These are phyloP conservation scores for Senna tora DNA, from an alignment of 306 rosid species.

Conservation along the genomic window DNA sequence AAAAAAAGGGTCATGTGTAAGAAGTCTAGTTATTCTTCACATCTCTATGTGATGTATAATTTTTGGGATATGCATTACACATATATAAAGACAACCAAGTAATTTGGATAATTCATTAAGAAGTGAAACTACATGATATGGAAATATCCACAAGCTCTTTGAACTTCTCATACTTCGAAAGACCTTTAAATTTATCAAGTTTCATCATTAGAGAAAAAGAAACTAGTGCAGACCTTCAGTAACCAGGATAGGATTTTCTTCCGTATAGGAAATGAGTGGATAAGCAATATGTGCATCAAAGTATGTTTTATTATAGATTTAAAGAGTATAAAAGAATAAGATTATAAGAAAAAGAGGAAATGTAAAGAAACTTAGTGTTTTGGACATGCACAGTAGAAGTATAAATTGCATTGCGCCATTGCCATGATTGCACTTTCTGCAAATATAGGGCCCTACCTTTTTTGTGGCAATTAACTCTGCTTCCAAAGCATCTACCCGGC, in stretches of 20 bases:
- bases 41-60: background rate
- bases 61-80: slow-evolving; percentile 9
- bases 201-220: background rate
- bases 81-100: background rate
- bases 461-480: slow-evolving; percentile 97
- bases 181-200: background rate
- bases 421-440: slow-evolving; percentile 7
- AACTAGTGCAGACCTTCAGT: background rate
- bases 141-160: slow-evolving; percentile 6
- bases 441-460: slow-evolving; percentile 56
- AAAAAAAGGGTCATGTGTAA: too few species aligned
- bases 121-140: slow-evolving; percentile 7
- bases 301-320: slow-evolving; percentile 1
- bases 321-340: background rate
- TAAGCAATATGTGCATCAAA: background rate
- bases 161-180: background rate
- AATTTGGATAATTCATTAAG: slow-evolving; percentile 6
- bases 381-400: slow-evolving; percentile 2
- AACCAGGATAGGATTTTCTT: background rate
- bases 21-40: slow-evolving; percentile 18
- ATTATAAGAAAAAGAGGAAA: background rate
- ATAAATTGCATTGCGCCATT: slow-evolving; percentile 19
- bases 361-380: slow-evolving; percentile 20
- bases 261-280: background rate
- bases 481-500: slow-evolving; percentile 96